Evolutionary conservation across 2,329 filamentous ascomycete genomes (phyloP), one percentile per base, ranked within the genome.

Genomic region (Pestalotiopsis sp.): DNA sequence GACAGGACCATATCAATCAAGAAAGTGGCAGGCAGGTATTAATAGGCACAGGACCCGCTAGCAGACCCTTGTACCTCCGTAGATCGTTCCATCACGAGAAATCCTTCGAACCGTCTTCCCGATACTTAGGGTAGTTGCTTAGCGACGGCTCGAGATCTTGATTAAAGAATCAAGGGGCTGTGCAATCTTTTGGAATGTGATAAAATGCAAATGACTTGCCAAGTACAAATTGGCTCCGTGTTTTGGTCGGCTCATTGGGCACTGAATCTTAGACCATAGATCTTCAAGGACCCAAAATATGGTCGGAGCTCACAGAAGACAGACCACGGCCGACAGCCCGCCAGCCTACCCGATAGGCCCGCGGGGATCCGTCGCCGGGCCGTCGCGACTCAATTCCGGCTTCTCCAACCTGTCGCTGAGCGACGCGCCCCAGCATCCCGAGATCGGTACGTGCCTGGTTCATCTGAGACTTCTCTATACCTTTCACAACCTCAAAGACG

Each of bases 401-500:
- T 64, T 64, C 41, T 64, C 62, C n/a, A 64, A n/a, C 20, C 20
- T 45, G 13, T 52, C 38, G 38, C 41, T 64, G 38, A 64, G 62
- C 41, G 23, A n/a, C 13, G 27, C 38, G 62, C 62, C 62, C 9
- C 62, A n/a, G 20, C 38, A 45, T 17, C 62, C 62, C 38, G 39
- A 64, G 23, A 23, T 49, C n/a, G 38, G 14, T 7, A 64, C 17
- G n/a, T 64, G 62, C 14, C 27, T 64, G 38, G 62, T 39, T n/a
- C 62, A 64, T 52, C 27, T 64, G 41, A 64, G 39, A 52, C 14
- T 64, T 12, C 41, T 64, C 6, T 64, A 45, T 41, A 64, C 62
- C 4, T 64, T 64, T 23, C 62, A 64, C 9, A 64, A 52, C 20
- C 41, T 64, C 3, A 64, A 64, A 17, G 41, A 64, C 9, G 62